phyloP scores from a whole-genome alignment of 306 rosid species.

The Lotus japonicus region DNA sequence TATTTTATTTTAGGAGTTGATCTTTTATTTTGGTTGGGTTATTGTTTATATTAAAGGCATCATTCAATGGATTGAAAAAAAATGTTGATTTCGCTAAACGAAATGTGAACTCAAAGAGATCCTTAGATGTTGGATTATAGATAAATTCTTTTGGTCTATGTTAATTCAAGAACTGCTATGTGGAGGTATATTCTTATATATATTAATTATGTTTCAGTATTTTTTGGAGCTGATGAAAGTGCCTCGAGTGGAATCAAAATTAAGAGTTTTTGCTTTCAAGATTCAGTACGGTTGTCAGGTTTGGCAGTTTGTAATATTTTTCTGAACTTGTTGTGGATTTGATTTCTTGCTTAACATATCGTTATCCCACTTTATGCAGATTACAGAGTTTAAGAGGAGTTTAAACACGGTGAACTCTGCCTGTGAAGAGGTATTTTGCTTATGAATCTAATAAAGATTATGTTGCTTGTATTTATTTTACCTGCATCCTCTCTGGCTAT shows the following conservation, averaged over 20 bases:
- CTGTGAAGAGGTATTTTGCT: constrained; percentile 72
- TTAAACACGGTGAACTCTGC: constrained; percentile 70
- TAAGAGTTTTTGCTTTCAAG: constrained; percentile 91
- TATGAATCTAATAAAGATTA: background rate
- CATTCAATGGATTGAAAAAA: too few relatives aligned
- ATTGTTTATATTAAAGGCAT: too few relatives aligned
- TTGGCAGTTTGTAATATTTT: constrained; percentile 33
- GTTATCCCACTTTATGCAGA: constrained; percentile 40
- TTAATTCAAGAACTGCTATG: constrained; percentile 5
- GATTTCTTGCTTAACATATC: constrained; percentile 24
- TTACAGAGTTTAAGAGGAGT: constrained; percentile 74
- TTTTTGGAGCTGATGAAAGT: constrained; percentile 95
- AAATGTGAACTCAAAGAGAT: too few relatives aligned
- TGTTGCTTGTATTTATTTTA: constrained; percentile 10
- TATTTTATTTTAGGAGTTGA: too few relatives aligned
- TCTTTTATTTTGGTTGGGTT: too few relatives aligned
- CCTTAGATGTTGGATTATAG: background rate
- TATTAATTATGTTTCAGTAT: constrained; percentile 48
- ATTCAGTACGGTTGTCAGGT: constrained; percentile 86
- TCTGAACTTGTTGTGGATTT: background rate
- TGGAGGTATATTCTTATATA: constrained; percentile 6
- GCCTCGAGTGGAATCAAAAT: constrained; percentile 88
- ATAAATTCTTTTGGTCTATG: background rate
- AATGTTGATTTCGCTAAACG: too few relatives aligned
- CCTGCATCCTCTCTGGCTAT: constrained; percentile 21